Conservation (phyloP, 139 green algal genomes). For the Pleodorina starrii region DNA sequence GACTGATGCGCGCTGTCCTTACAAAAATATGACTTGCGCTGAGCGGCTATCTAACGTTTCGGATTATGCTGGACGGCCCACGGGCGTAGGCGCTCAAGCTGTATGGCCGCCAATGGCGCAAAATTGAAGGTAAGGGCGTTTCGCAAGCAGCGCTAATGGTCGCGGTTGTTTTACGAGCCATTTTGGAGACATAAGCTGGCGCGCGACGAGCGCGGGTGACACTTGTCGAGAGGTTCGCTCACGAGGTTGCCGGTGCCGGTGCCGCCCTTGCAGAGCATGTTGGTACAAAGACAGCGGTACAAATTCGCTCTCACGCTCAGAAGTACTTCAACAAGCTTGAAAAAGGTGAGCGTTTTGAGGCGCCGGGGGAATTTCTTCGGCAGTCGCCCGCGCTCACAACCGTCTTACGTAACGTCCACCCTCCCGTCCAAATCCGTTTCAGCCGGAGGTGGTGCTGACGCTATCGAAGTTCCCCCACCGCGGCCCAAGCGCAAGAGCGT, state of each 20-base stretch:
- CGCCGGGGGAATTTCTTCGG: no score
- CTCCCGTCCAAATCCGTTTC: background rate
- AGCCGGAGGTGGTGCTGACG: constrained; percentile 41
- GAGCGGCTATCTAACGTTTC: no score
- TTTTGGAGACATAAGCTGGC: background rate
- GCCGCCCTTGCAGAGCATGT: constrained; percentile 81
- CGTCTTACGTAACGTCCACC: no score
- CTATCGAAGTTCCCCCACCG: constrained; percentile 85
- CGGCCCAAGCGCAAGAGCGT: constrained; percentile 86
- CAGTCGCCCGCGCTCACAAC: no score
- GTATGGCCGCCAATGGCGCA: constrained; percentile 64
- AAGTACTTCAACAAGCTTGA: constrained; percentile 91
- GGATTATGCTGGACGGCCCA: background rate
- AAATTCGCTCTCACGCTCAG: constrained; percentile 94
- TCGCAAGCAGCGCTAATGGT: background rate
- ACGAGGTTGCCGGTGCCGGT: no score
- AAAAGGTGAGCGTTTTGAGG: constrained; percentile 39
- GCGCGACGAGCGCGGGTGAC: no score
- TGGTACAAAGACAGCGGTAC: constrained; percentile 92
- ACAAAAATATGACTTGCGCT: no score
- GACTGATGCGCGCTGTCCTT: no score
- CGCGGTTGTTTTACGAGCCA: no score
- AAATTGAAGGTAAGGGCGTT: constrained; percentile 54
- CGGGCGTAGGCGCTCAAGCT: constrained; percentile 67
- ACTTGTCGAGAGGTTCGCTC: no score